These are phyloP conservation scores for Rhodotorula babjevae DNA, from an alignment of 768 basidiomycete species.

Conservation along the genomic window DNA sequence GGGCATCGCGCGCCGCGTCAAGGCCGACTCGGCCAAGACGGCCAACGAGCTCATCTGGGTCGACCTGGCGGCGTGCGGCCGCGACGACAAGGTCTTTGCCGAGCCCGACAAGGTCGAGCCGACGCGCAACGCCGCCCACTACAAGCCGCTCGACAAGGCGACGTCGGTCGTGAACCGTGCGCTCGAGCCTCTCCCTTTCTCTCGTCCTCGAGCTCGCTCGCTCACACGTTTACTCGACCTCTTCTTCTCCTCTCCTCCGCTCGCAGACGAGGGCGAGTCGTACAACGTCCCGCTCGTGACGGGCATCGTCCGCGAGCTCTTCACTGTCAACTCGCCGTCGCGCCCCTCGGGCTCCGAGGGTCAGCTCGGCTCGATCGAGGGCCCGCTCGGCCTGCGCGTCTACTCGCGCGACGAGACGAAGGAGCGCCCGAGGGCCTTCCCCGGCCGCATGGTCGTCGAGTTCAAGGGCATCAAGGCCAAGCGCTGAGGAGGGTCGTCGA, in stretches of 20 bases:
- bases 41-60: constrained; percentile 5
- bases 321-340: background rate
- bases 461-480: background rate
- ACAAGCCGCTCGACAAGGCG: constrained; percentile 3
- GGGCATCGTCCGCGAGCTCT: constrained; percentile 1
- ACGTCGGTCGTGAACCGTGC: constrained; percentile 7
- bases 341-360: constrained; percentile 5
- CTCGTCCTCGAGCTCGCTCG: background rate
- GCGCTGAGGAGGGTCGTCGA: too few species aligned
- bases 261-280: constrained; percentile 10
- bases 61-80: constrained; percentile 5
- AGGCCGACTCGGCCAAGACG: background rate
- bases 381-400: background rate
- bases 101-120: constrained; percentile 3
- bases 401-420: background rate
- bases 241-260: too few species aligned
- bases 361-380: background rate
- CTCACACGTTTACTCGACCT: too few species aligned
- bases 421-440: background rate
- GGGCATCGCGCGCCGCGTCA: constrained; percentile 22
- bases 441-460: background rate
- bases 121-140: background rate
- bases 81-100: constrained; percentile 3
- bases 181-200: background rate
- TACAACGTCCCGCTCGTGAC: constrained; percentile 2